Conservation (phyloP, 2,329 filamentous ascomycete genomes). For the Colletotrichum tofieldiae region DNA sequence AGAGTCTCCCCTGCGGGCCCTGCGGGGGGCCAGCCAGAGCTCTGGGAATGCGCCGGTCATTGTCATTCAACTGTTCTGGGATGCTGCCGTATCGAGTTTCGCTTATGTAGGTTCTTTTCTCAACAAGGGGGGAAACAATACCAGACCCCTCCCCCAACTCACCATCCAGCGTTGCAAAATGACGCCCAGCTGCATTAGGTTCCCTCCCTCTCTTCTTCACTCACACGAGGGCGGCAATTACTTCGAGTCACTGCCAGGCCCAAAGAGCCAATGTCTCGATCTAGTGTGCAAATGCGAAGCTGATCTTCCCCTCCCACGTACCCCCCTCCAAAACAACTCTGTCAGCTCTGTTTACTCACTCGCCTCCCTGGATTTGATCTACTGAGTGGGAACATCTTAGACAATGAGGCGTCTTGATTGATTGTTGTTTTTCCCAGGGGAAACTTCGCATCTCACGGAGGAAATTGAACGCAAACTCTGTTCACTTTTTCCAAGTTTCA, state of each 20-base stretch:
- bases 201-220: conserved; percentile 38
- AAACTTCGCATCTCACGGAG: conserved; percentile 20
- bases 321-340: background rate
- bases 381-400: conserved; percentile 36
- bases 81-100: conserved; percentile 12
- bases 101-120: conserved; percentile 38
- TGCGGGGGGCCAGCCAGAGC: conserved; percentile 9
- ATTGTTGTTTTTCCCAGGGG: conserved; percentile 14
- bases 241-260: conserved; percentile 12
- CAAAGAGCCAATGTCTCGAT: conserved; percentile 32
- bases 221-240: conserved; percentile 35
- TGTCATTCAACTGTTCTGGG: conserved; percentile 14
- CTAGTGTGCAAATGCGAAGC: conserved; percentile 9
- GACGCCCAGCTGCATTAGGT: conserved; percentile 27
- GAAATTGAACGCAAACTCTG: background rate
- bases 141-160: background rate
- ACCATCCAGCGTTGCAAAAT: background rate
- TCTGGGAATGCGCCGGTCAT: conserved; percentile 24
- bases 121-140: conserved; percentile 35
- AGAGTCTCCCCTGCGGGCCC: conserved; percentile 7
- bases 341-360: conserved; percentile 32
- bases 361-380: conserved; percentile 39
- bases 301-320: conserved; percentile 12
- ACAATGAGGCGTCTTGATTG: conserved; percentile 29
- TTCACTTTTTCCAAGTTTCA: conserved; percentile 1